Conservation (phyloP, 164 flowering plant species). For the Stephania japonica region DNA sequence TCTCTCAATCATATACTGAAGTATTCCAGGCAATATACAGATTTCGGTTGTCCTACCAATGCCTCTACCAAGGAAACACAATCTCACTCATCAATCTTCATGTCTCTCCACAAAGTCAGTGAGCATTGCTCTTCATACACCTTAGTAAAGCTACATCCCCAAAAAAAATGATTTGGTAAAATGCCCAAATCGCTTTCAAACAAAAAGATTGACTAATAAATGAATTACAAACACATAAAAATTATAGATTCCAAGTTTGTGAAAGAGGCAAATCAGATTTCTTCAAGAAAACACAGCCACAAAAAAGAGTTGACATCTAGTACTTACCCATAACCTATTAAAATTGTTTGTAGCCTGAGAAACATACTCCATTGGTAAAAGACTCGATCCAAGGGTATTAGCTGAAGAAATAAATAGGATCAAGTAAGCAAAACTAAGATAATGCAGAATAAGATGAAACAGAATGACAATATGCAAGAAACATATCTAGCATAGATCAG, state of each 20-base stretch:
- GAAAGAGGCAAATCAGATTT: background rate
- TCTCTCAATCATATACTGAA: no score
- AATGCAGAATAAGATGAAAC: slow-evolving; percentile 4
- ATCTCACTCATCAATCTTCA: no score
- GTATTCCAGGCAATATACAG: no score
- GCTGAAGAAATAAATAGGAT: slow-evolving; percentile 26
- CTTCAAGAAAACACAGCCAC: background rate
- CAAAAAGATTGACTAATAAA: no score
- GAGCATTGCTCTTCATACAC: no score
- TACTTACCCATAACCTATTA: slow-evolving; percentile 71
- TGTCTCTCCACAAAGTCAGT: no score
- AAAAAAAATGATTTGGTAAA: no score
- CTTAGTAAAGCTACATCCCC: no score
- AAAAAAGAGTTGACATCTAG: background rate
- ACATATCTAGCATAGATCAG: background rate
- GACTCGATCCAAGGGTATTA: slow-evolving; percentile 24
- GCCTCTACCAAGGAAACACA: no score
- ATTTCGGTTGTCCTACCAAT: no score
- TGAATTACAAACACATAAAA: background rate
- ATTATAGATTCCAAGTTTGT: background rate
- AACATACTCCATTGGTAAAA: slow-evolving; percentile 39
- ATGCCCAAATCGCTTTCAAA: no score
- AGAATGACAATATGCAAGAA: background rate
- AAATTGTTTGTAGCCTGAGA: slow-evolving; percentile 46
- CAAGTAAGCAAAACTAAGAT: slow-evolving; percentile 5